phyloP scores from a whole-genome alignment of 257 asterid species.

The Fraxinus americana region DNA sequence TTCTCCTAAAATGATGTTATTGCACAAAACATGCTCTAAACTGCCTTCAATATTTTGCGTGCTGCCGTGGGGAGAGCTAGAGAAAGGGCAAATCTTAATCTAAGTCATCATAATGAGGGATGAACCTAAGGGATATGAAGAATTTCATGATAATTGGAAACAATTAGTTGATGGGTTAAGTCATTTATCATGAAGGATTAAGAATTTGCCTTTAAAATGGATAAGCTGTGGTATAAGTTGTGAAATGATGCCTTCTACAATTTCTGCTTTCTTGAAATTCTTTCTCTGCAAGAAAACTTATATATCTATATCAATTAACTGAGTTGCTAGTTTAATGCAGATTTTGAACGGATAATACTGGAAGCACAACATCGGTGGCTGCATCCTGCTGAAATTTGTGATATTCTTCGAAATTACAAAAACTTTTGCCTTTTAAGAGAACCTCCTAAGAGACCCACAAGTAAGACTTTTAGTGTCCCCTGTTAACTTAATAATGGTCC shows the following conservation, averaged over 20 bases:
- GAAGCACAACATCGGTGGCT: conserved; percentile 92
- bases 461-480: conserved; percentile 41
- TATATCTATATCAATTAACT: conserved; percentile 12
- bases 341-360: conserved; percentile 73
- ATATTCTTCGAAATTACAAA: conserved; percentile 69
- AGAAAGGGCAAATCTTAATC: conserved; percentile 1
- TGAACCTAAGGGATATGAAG: too few relatives aligned
- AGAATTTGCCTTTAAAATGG: neutral
- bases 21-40: conserved; percentile 14
- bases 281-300: neutral
- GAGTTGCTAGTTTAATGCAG: conserved; percentile 48
- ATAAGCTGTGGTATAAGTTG: neutral
- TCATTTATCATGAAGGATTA: neutral
- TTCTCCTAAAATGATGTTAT: neutral
- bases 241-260: neutral
- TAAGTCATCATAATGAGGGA: neutral
- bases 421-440: conserved; percentile 70
- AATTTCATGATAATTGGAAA: neutral
- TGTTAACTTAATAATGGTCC: neutral
- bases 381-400: conserved; percentile 91
- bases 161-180: conserved; percentile 7
- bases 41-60: neutral
- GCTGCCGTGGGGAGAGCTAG: neutral
- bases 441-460: conserved; percentile 79
- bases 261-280: conserved; percentile 7